phyloP scores from a whole-genome alignment of 2,329 filamentous ascomycete genomes.

The Trichoderma afroharzianum region DNA sequence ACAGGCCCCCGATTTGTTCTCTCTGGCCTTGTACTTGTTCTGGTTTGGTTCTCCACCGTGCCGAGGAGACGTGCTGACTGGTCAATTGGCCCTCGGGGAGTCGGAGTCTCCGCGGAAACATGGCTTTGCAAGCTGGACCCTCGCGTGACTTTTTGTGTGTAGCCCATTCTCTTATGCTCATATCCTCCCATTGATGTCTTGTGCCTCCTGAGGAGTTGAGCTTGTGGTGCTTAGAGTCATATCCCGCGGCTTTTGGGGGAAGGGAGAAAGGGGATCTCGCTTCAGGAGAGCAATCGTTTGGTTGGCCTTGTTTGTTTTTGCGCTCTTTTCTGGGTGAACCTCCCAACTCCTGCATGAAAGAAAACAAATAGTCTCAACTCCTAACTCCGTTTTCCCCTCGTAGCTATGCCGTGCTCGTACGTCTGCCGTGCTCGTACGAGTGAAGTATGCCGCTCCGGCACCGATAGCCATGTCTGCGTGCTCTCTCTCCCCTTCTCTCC shows the following conservation, averaged over 20 bases:
- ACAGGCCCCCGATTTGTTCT: not conserved
- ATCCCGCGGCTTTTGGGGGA: not conserved
- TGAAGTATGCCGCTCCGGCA: slow-evolving; percentile 1
- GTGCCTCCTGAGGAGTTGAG: not conserved
- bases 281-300: not conserved
- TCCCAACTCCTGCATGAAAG: slow-evolving; percentile 4
- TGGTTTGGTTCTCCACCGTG: not conserved
- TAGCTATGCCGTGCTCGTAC: not conserved
- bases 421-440: not conserved
- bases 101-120: slow-evolving; percentile 13
- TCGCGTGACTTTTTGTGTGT: not conserved
- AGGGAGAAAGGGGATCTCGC: not conserved
- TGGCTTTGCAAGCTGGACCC: not conserved
- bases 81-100: not conserved
- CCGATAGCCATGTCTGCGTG: not conserved
- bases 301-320: not conserved
- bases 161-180: not conserved
- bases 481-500: not conserved
- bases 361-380: not conserved
- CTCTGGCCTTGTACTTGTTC: not conserved
- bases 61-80: not conserved
- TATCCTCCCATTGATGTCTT: not conserved
- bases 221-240: not conserved
- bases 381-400: not conserved
- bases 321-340: not conserved